Conservation (phyloP, 495 filamentous ascomycete genomes). For the Hyaloscypha hepaticicola region DNA sequence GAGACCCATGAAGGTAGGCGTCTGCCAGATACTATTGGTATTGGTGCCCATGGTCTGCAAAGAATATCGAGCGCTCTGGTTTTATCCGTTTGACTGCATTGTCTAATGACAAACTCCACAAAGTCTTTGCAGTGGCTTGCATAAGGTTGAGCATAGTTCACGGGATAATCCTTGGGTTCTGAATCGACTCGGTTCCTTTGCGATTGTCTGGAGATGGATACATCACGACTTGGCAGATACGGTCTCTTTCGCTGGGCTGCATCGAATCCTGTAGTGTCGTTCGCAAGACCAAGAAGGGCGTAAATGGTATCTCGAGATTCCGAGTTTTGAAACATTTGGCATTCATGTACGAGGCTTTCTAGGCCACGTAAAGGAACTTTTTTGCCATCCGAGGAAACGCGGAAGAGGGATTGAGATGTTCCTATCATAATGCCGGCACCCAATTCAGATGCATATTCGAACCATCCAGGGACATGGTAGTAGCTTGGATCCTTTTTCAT, state of each 20-base stretch:
- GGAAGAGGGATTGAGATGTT: no score
- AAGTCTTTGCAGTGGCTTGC: neutral
- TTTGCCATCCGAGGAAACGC: no score
- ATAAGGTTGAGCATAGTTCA: neutral
- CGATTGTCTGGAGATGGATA: neutral
- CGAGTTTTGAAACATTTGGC: neutral
- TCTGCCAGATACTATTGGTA: neutral
- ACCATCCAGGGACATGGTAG: neutral
- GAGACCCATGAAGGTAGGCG: neutral
- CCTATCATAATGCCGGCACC: neutral
- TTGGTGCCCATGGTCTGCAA: neutral
- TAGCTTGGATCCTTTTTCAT: neutral
- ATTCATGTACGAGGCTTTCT: conserved; percentile 1
- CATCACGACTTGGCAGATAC: neutral
- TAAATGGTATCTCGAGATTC: conserved; percentile 16
- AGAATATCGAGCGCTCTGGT: neutral
- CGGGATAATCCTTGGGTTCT: neutral
- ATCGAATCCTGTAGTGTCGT: neutral
- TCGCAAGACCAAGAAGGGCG: conserved; percentile 12
- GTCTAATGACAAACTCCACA: neutral
- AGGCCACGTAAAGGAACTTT: no score
- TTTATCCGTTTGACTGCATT: neutral
- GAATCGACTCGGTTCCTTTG: no score
- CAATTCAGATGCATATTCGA: neutral
- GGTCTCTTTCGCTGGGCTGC: neutral